Percentiles rank a stretch among this genome's conserved stretches.
Evolutionary conservation across 1,139 yeast species (phyloP).

Genomic region (Arxiozyma heterogenica): DNA sequence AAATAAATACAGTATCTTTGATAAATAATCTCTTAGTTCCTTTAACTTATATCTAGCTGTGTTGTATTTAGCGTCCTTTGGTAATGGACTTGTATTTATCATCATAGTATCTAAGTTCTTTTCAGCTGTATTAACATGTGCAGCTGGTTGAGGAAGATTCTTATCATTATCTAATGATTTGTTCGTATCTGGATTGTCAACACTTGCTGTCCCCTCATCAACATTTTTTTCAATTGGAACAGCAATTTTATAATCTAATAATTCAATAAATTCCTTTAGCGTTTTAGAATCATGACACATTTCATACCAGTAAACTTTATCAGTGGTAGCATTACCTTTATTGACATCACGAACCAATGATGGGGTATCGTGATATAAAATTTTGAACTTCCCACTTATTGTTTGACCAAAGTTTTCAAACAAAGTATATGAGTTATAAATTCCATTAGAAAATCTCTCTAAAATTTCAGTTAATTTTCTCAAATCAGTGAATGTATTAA

Average conservation of each 20-base stretch:
- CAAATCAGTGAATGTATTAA: conserved; percentile 23
- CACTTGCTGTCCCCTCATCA: conserved; percentile 4
- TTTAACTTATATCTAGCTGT: conserved; percentile 23
- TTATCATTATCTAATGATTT: background rate
- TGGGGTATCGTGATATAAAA: conserved; percentile 28
- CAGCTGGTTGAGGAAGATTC: background rate
- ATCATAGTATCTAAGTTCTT: conserved; percentile 4
- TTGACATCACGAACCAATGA: conserved; percentile 21
- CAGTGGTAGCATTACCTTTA: conserved; percentile 11
- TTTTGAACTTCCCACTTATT: conserved; percentile 26
- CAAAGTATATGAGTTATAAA: conserved; percentile 19
- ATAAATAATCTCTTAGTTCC: conserved; percentile 19
- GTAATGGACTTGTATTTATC: conserved; percentile 25
- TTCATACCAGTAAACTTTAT: conserved; percentile 28
- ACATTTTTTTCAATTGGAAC: conserved; percentile 8
- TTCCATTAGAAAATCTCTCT: conserved; percentile 19
- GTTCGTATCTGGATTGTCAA: background rate
- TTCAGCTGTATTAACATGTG: background rate
- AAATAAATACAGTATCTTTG: conserved; percentile 19
- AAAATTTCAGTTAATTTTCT: conserved; percentile 16
- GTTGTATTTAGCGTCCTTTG: conserved; percentile 27
- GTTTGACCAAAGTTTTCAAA: conserved; percentile 27
- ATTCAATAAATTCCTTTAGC: conserved; percentile 21
- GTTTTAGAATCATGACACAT: conserved; percentile 26
- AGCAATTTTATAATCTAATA: conserved; percentile 22